These are phyloP conservation scores for Pichia sp. DNA, from an alignment of 1,139 yeast species.

Conservation along the genomic window DNA sequence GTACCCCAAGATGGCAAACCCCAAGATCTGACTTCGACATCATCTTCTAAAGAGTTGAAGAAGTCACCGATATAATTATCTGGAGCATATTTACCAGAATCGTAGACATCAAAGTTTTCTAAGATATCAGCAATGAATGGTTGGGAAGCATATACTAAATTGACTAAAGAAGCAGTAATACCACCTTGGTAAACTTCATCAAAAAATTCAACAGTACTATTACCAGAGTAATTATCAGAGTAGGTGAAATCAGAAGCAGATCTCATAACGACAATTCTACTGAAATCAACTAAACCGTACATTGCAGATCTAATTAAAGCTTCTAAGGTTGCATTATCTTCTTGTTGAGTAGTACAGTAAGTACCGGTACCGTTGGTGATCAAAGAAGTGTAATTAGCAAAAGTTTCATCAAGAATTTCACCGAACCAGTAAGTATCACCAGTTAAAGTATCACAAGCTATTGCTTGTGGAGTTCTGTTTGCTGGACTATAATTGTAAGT, in stretches of 20 bases:
- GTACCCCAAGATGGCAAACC: conserved; percentile 23
- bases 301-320: conserved; percentile 50
- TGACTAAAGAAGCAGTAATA: conserved; percentile 41
- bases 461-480: conserved; percentile 41
- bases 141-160: conserved; percentile 49
- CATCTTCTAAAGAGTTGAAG: conserved; percentile 42
- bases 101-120: conserved; percentile 48
- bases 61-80: conserved; percentile 57
- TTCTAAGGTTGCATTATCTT: conserved; percentile 62
- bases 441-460: conserved; percentile 55
- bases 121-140: conserved; percentile 53
- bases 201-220: conserved; percentile 46
- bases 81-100: conserved; percentile 37
- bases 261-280: conserved; percentile 56
- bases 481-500: conserved; percentile 48
- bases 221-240: conserved; percentile 42
- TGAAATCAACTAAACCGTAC: conserved; percentile 50
- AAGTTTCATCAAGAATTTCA: conserved; percentile 44
- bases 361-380: conserved; percentile 55
- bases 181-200: conserved; percentile 50
- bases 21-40: conserved; percentile 29
- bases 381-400: conserved; percentile 41
- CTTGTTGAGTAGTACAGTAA: conserved; percentile 63
- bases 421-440: conserved; percentile 61
- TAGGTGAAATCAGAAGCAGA: conserved; percentile 58